These are phyloP conservation scores for Ploettnerulaceae sp. DNA, from an alignment of 2,329 filamentous ascomycete genomes.

Conservation along the genomic window DNA sequence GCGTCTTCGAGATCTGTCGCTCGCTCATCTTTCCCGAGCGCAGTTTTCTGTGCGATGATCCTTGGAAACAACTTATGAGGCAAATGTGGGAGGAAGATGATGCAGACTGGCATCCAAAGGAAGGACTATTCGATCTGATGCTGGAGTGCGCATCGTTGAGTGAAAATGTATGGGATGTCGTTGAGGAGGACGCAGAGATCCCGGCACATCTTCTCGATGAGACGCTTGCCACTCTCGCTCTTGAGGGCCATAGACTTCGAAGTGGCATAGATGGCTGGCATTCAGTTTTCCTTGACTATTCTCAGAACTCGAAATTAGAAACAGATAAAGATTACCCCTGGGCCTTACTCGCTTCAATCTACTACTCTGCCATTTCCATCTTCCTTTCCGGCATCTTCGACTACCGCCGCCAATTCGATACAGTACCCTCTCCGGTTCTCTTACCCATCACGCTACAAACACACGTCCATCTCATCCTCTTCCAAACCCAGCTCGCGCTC, in stretches of 20 bases:
- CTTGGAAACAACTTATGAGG: constrained; percentile 16
- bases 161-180: constrained; percentile 4
- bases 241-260: constrained; percentile 13
- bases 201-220: background rate
- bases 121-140: constrained; percentile 23
- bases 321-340: background rate
- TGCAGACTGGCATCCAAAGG: constrained; percentile 22
- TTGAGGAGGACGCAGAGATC: background rate
- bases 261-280: constrained; percentile 16
- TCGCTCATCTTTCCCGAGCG: constrained; percentile 19
- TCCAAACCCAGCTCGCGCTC: constrained; percentile 9
- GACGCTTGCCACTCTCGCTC: constrained; percentile 8
- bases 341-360: constrained; percentile 15
- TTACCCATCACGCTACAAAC: constrained; percentile 4
- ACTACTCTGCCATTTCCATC: constrained; percentile 23
- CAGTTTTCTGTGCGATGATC: constrained; percentile 17
- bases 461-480: constrained; percentile 19
- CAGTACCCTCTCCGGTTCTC: constrained; percentile 8
- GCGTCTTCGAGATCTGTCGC: constrained; percentile 25
- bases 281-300: background rate
- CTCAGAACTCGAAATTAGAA: no score
- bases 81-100: constrained; percentile 12
- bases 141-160: constrained; percentile 15
- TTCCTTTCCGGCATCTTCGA: constrained; percentile 26
- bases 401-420: constrained; percentile 18